Percentiles rank a stretch among this genome's conserved stretches.
Conservation (phyloP, 2,329 filamentous ascomycete species). For the Ascochyta fabae region DNA sequence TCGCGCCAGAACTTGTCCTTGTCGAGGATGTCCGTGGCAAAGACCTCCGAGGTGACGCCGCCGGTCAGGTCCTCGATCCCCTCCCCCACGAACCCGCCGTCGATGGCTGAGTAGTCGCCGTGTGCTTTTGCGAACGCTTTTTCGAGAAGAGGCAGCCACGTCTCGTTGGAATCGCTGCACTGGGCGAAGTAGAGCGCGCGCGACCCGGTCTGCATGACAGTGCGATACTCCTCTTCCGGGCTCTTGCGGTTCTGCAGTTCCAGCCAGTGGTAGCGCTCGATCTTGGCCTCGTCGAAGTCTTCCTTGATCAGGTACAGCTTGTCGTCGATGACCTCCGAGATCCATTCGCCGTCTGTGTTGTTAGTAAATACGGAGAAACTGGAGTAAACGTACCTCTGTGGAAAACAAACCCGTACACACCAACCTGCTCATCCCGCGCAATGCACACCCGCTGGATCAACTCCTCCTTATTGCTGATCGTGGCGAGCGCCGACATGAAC, state of each 20-base stretch:
- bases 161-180: constrained; percentile 78
- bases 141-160: constrained; percentile 80
- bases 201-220: constrained; percentile 75
- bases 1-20: constrained; percentile 84
- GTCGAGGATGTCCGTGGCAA: constrained; percentile 75
- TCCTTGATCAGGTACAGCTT: constrained; percentile 85
- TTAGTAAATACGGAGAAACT: no score
- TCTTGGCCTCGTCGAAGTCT: constrained; percentile 76
- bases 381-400: constrained; percentile 61
- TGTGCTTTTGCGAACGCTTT: constrained; percentile 88
- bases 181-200: constrained; percentile 80
- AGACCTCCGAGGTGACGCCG: constrained; percentile 72
- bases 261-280: constrained; percentile 75
- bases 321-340: constrained; percentile 89
- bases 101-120: constrained; percentile 77
- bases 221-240: constrained; percentile 71
- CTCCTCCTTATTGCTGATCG: constrained; percentile 73
- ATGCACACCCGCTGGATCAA: constrained; percentile 78
- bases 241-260: constrained; percentile 74
- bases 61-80: constrained; percentile 68
- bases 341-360: constrained; percentile 79
- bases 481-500: constrained; percentile 81
- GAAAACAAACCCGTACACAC: constrained; percentile 87
- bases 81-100: constrained; percentile 74
- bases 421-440: constrained; percentile 72